Evolutionary conservation across 441 rosid genomes (phyloP).

Genomic region (Croton setiger): DNA sequence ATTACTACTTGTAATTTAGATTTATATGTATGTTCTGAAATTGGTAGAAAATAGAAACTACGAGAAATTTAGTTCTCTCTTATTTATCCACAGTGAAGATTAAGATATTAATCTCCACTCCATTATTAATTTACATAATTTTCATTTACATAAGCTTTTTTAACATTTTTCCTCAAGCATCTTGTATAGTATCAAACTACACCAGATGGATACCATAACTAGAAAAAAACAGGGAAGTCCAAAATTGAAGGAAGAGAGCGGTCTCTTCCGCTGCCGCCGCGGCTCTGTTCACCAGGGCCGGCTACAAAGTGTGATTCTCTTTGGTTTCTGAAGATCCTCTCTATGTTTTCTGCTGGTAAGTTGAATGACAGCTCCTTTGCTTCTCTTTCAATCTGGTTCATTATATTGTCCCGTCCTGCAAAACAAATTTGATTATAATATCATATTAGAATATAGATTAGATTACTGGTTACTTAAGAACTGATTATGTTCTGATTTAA

Average conservation of each 20-base stretch:
- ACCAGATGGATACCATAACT: neutral
- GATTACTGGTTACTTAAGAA: no score
- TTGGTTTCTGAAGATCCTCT: constrained; percentile 43
- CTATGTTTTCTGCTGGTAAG: constrained; percentile 29
- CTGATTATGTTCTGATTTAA: neutral
- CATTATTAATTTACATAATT: neutral
- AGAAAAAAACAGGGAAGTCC: constrained; percentile 23
- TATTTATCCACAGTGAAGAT: constrained; percentile 10
- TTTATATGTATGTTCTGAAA: no score
- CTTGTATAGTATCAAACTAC: neutral
- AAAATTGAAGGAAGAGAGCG: constrained; percentile 6
- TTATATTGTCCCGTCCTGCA: constrained; percentile 41
- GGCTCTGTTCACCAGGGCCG: neutral
- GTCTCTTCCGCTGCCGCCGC: constrained; percentile 8
- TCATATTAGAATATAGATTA: neutral
- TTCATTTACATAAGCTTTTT: no score
- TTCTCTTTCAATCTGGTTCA: constrained; percentile 34
- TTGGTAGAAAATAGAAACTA: neutral
- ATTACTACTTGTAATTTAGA: no score
- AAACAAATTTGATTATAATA: neutral
- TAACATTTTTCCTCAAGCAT: neutral
- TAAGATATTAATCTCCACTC: neutral
- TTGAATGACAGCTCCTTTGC: constrained; percentile 44
- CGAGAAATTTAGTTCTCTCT: neutral
- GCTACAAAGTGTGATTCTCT: constrained; percentile 41